phyloP scores from a whole-genome alignment of 345 rosid species.

The Citrus medica region DNA sequence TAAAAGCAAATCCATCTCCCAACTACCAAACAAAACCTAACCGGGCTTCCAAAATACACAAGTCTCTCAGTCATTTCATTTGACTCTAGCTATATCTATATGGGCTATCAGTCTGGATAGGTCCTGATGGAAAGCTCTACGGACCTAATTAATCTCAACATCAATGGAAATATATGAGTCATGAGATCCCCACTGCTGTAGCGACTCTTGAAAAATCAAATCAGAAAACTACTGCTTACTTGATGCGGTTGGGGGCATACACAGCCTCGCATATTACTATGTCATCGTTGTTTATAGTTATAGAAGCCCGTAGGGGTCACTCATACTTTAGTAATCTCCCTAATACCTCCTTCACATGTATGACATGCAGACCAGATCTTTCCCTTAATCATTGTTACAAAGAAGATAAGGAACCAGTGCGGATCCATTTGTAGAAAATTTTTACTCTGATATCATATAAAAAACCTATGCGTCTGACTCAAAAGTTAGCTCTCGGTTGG shows the following conservation, averaged over 20 bases:
- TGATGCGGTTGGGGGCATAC: slow-evolving; percentile 25
- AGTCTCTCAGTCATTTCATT: background rate
- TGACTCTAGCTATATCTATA: background rate
- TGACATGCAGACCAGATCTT: too few relatives aligned
- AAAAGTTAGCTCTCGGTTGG: too few relatives aligned
- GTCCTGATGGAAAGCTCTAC: background rate
- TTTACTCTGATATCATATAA: too few relatives aligned
- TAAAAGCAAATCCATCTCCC: background rate
- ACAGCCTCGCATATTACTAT: slow-evolving; percentile 44
- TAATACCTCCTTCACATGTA: too few relatives aligned
- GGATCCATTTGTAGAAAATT: too few relatives aligned
- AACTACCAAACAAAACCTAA: slow-evolving; percentile 6
- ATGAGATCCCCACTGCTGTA: background rate
- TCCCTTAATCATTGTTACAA: too few relatives aligned
- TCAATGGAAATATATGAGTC: background rate
- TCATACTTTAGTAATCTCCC: too few relatives aligned
- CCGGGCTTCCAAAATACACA: background rate
- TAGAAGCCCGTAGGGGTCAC: too few relatives aligned
- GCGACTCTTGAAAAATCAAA: background rate
- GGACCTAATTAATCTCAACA: slow-evolving; percentile 5
- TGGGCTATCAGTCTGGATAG: too few relatives aligned
- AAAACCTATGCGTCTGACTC: too few relatives aligned
- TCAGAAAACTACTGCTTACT: slow-evolving; percentile 20
- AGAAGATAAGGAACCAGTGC: too few relatives aligned
- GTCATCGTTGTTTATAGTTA: background rate